Evolutionary conservation across 441 rosid genomes (phyloP).

Genomic region (Kokia cookei): DNA sequence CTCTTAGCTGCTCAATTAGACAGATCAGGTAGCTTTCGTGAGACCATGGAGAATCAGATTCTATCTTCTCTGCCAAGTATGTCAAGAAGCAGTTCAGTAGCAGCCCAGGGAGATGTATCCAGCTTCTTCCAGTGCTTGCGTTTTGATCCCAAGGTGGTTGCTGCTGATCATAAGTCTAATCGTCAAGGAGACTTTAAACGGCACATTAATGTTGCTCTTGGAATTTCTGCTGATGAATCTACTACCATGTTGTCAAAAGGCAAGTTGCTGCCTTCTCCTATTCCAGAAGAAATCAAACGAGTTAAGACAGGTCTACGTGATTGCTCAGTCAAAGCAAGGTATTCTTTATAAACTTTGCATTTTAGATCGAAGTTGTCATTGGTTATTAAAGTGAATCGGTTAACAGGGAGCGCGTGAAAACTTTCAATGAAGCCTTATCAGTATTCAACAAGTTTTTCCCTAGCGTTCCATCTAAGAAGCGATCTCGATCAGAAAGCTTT

Average conservation of each 20-base stretch:
- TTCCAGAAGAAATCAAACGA: slow-evolving; percentile 82
- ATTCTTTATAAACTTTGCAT: slow-evolving; percentile 24
- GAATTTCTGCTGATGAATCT: slow-evolving; percentile 72
- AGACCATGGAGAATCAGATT: slow-evolving; percentile 67
- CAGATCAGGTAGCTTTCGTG: slow-evolving; percentile 87
- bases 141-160: slow-evolving; percentile 76
- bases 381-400: slow-evolving; percentile 27
- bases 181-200: slow-evolving; percentile 77
- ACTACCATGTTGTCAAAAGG: slow-evolving; percentile 52
- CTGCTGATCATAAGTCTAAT: slow-evolving; percentile 71
- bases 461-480: slow-evolving; percentile 71
- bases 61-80: slow-evolving; percentile 64
- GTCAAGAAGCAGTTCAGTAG: slow-evolving; percentile 57
- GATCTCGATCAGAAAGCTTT: slow-evolving; percentile 77
- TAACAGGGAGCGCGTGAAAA: slow-evolving; percentile 79
- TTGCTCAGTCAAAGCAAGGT: slow-evolving; percentile 80
- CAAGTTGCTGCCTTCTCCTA: slow-evolving; percentile 46
- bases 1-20: slow-evolving; percentile 71
- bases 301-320: slow-evolving; percentile 62
- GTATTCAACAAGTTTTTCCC: slow-evolving; percentile 80
- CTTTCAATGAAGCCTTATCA: slow-evolving; percentile 74
- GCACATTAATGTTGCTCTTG: slow-evolving; percentile 67
- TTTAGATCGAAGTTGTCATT: slow-evolving; percentile 11
- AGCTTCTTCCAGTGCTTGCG: slow-evolving; percentile 70
- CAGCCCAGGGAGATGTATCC: slow-evolving; percentile 63